Percentiles rank a stretch among this genome's conserved stretches.
These are phyloP conservation scores for Ascoidea rubescens DNA, from an alignment of 805 yeast species.

Conservation along the genomic window DNA sequence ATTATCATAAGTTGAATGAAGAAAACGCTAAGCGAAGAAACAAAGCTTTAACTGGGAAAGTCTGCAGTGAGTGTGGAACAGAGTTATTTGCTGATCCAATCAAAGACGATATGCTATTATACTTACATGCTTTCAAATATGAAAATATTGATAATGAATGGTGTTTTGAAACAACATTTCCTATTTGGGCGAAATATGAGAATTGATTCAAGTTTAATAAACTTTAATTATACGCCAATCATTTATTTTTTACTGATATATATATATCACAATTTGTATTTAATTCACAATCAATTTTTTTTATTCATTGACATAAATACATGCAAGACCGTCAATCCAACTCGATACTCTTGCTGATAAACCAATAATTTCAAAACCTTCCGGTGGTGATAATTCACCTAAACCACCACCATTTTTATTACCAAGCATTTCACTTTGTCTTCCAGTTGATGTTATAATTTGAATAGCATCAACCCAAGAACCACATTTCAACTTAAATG, in stretches of 20 bases:
- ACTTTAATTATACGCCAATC: too few species aligned
- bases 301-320: background rate
- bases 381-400: conserved; percentile 49
- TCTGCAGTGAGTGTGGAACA: conserved; percentile 53
- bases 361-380: conserved; percentile 49
- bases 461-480: conserved; percentile 86
- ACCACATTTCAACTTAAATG: conserved; percentile 35
- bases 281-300: background rate
- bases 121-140: conserved; percentile 85
- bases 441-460: conserved; percentile 44
- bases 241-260: too few species aligned
- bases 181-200: too few species aligned
- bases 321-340: conserved; percentile 39
- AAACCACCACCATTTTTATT: conserved; percentile 54
- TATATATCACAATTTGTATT: too few species aligned
- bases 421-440: conserved; percentile 47
- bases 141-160: conserved; percentile 30
- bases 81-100: conserved; percentile 81
- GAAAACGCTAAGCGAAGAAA: conserved; percentile 31
- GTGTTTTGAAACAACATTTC: too few species aligned
- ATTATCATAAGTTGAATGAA: background rate
- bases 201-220: too few species aligned
- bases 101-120: conserved; percentile 70
- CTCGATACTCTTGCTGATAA: conserved; percentile 51
- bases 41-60: conserved; percentile 44